A percentile compares a stretch with the other conserved stretches of the same genome.
Conservation (phyloP, 164 flowering plant genomes). For the Brasenia schreberi region DNA sequence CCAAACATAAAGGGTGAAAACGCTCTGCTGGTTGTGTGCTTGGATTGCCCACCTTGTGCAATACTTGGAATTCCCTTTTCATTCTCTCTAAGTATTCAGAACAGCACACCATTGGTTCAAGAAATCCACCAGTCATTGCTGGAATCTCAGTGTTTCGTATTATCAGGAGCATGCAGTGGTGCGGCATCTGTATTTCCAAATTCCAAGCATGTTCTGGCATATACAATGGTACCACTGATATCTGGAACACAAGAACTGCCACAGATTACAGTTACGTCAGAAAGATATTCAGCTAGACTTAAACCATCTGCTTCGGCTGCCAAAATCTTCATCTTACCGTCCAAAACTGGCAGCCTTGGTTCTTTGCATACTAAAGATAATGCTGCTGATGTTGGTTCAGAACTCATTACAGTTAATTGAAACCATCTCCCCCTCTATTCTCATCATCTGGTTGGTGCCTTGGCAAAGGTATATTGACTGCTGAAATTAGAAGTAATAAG, state of each 20-base stretch:
- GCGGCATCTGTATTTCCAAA: slow-evolving; percentile 55
- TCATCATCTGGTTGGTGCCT: background rate
- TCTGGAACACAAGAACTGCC: slow-evolving; percentile 78
- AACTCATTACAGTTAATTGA: background rate
- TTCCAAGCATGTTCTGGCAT: slow-evolving; percentile 48
- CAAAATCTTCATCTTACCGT: slow-evolving; percentile 67
- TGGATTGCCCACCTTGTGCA: slow-evolving; percentile 84
- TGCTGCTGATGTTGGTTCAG: background rate
- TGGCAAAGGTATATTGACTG: background rate
- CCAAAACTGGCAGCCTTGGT: slow-evolving; percentile 3
- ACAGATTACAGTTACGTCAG: slow-evolving; percentile 47
- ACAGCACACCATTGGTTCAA: slow-evolving; percentile 65
- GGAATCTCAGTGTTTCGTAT: slow-evolving; percentile 74
- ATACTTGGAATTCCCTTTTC: slow-evolving; percentile 73
- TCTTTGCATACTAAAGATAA: background rate
- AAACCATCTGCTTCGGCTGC: slow-evolving; percentile 50
- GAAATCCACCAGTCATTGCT: slow-evolving; percentile 57
- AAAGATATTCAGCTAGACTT: slow-evolving; percentile 65
- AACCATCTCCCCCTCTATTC: background rate
- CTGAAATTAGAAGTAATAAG: no score
- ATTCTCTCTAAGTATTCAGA: slow-evolving; percentile 42
- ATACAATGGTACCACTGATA: slow-evolving; percentile 64
- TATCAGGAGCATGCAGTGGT: slow-evolving; percentile 67
- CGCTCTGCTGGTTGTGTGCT: slow-evolving; percentile 49
- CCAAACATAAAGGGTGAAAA: slow-evolving; percentile 62